Base-by-base conservation (phyloP, 164 flowering plant species). In the Macadamia integrifolia region DNA sequence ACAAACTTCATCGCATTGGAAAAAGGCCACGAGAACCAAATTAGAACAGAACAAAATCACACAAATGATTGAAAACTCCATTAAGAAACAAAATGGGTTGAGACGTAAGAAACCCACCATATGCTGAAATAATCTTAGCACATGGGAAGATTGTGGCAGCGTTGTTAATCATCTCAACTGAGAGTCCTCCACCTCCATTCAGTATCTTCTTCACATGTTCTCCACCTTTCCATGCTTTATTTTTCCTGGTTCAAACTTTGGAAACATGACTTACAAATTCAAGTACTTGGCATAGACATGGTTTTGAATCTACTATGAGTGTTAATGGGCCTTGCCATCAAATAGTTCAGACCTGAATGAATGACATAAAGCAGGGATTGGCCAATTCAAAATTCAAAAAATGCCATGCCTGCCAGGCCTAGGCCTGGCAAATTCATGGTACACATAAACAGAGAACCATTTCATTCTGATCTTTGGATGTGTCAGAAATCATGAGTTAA, bases 121-220 rank as follows among this genome's bases (percentile, higher is more conserved):
- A 93, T 61, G 98, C 96, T 48, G 97, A 87, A 55, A 90, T 64
- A 66, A 93, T 75, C 75, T 80, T 91, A 32, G 96, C 92, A 72
- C 64, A 80, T 1, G 92, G 92, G 65, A 94, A 94, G 61, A 72
- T 31, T 35, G 65, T 61, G 52, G 66, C 60, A 15, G 91, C 88
- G 69, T 81, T 82, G 67, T 71, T 74, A 4, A 80, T 55, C 17
- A 88, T 90, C 66, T 82, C 79, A 44, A 1, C 17, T 48, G 92
- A 77, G 65, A 94, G 84, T 35, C 86, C 76, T 46, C 98, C 98
- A 60, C 96, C 97, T 57, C 98, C 98, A 78, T 91, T 94, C 50
- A 94, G 44, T 75, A 94, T 86, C 80, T 85, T 94, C 78, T 74
- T 87, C 71, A 91, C 81, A 70, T 69, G 73, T 31, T 68, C 77